A percentile compares a stretch with the other conserved stretches of the same genome.
phyloP scores from a whole-genome alignment of 2,329 filamentous ascomycete species.

The Diaporthe ilicicola region DNA sequence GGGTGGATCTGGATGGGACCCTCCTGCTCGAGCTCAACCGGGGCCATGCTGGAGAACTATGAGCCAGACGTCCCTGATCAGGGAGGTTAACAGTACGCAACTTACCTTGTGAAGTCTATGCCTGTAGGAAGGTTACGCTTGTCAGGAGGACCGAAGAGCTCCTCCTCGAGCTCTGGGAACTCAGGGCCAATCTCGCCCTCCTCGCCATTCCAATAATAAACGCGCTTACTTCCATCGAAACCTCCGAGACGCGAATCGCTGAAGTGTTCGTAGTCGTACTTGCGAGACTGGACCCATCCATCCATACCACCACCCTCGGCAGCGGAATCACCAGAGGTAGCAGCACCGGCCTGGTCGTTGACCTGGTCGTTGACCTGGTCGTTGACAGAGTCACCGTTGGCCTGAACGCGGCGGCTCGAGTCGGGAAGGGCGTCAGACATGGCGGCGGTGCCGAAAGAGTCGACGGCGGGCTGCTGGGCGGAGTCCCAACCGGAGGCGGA shows the following conservation, averaged over 20 bases:
- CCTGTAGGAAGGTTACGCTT: conserved; percentile 61
- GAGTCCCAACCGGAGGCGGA: conserved; percentile 19
- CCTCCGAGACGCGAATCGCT: conserved; percentile 37
- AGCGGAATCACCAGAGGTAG: neutral
- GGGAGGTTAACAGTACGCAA: conserved; percentile 32
- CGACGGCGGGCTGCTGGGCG: neutral
- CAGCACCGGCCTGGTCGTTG: neutral
- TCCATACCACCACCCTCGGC: conserved; percentile 31
- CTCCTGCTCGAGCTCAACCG: conserved; percentile 66
- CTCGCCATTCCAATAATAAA: conserved; percentile 88
- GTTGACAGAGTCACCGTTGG: conserved; percentile 1
- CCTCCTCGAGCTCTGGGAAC: conserved; percentile 73
- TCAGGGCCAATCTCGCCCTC: conserved; percentile 84
- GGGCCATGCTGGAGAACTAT: conserved; percentile 54
- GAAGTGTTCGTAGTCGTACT: conserved; percentile 58
- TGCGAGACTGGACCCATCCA: conserved; percentile 56
- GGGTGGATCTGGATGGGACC: conserved; percentile 60
- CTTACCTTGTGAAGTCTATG: conserved; percentile 70
- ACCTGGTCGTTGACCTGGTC: neutral
- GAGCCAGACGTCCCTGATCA: conserved; percentile 7
- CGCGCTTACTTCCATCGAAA: conserved; percentile 64
- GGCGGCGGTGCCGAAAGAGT: conserved; percentile 33
- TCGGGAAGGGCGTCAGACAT: conserved; percentile 46
- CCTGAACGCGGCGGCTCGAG: conserved; percentile 24
- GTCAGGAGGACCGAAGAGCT: conserved; percentile 73